Evolutionary conservation across 768 basidiomycete genomes (phyloP).

Genomic region (Mycena albidolilacea): DNA sequence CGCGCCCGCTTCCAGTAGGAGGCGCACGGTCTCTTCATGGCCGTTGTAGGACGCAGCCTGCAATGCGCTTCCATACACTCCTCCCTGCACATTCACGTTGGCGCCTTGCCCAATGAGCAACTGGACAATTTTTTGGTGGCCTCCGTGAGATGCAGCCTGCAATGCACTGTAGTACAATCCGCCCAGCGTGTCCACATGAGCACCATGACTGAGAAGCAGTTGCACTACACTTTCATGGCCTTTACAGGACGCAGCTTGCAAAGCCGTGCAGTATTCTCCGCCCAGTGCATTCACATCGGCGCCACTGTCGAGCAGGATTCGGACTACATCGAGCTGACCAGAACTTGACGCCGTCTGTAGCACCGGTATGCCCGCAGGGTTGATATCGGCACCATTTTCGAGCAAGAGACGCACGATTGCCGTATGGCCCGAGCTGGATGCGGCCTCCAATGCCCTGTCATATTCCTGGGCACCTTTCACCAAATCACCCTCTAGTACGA

Average conservation of each 20-base stretch:
- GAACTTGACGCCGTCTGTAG: neutral
- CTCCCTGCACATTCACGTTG: no score
- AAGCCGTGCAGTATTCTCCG: neutral
- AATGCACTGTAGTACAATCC: neutral
- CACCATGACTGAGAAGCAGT: no score
- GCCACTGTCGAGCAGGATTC: no score
- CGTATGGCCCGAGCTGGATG: neutral
- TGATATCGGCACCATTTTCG: neutral
- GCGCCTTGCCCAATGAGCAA: no score
- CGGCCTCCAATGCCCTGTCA: neutral
- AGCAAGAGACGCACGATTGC: neutral
- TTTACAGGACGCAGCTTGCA: no score
- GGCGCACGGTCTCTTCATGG: neutral
- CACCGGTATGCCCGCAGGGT: neutral
- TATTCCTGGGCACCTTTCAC: neutral
- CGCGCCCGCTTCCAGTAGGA: neutral
- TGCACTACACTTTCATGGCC: no score
- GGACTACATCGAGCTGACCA: neutral
- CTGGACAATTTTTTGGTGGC: neutral
- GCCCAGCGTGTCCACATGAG: neutral
- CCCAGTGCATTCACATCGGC: neutral
- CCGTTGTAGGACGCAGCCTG: neutral
- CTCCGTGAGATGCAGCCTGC: neutral
- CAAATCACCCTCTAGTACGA: neutral
- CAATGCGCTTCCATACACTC: neutral